These are phyloP conservation scores for Jaltomata sinuosa DNA, from an alignment of 257 asterid genomes.

Conservation along the genomic window DNA sequence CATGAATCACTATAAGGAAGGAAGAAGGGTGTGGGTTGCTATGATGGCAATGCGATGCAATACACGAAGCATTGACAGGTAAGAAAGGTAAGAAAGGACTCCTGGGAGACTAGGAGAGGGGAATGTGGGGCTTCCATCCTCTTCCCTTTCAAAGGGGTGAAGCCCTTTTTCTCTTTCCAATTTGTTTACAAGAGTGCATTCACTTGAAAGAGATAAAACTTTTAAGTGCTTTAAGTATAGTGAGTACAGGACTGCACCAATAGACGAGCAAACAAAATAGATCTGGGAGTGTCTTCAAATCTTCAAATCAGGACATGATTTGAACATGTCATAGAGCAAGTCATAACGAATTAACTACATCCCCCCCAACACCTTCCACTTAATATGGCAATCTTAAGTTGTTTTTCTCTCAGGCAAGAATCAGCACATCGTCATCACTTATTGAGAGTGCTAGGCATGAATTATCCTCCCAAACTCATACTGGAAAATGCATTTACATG, in stretches of 20 bases:
- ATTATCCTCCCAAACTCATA: neutral
- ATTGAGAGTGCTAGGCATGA: neutral
- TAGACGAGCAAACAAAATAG: neutral
- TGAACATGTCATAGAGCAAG: too few relatives aligned
- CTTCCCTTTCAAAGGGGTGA: neutral
- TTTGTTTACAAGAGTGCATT: neutral
- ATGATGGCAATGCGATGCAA: neutral
- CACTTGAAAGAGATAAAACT: neutral
- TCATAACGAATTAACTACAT: too few relatives aligned
- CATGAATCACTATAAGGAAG: neutral
- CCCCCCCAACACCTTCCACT: neutral
- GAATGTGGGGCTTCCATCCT: neutral
- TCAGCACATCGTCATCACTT: neutral
- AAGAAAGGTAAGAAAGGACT: neutral
- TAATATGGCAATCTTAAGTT: neutral
- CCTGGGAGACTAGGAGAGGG: neutral
- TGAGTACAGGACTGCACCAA: neutral
- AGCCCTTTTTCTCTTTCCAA: neutral
- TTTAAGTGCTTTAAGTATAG: neutral
- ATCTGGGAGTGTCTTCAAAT: neutral
- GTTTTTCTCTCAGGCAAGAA: neutral
- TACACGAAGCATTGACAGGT: neutral
- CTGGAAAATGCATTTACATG: neutral
- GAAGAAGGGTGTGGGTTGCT: neutral
- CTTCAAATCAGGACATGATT: neutral